phyloP scores from a whole-genome alignment of 2,329 filamentous ascomycete genomes.

The Rosellinia necatrix region DNA sequence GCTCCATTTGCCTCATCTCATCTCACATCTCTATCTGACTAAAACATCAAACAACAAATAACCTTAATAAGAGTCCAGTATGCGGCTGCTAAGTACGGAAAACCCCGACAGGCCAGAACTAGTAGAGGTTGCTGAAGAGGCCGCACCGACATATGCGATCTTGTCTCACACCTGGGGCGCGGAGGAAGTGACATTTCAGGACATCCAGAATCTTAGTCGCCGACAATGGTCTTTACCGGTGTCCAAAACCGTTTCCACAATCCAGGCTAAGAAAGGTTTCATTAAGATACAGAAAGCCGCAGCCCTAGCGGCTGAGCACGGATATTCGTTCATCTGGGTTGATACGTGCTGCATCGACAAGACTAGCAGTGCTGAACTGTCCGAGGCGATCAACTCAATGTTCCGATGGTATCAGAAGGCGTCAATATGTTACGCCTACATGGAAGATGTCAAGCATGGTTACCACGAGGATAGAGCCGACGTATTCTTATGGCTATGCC shows the following conservation, averaged over 20 bases:
- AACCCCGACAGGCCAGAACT: slow-evolving; percentile 4
- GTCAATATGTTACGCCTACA: slow-evolving; percentile 20
- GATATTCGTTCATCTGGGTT: slow-evolving; percentile 19
- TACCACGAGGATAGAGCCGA: not conserved
- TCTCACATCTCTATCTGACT: no score
- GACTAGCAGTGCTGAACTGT: slow-evolving; percentile 23
- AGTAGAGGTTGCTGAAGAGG: slow-evolving; percentile 14
- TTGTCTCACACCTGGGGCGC: slow-evolving; percentile 21
- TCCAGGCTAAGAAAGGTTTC: slow-evolving; percentile 22
- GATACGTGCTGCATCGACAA: slow-evolving; percentile 28
- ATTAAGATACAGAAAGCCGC: slow-evolving; percentile 18
- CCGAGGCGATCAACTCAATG: slow-evolving; percentile 24
- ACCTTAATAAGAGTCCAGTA: slow-evolving; percentile 1
- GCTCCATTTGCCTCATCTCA: no score
- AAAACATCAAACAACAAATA: no score
- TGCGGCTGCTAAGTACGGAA: slow-evolving; percentile 15
- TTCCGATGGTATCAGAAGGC: slow-evolving; percentile 19
- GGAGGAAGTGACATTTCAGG: slow-evolving; percentile 22
- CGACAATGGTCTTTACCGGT: slow-evolving; percentile 1
- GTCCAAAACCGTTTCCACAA: slow-evolving; percentile 7
- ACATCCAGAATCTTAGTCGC: slow-evolving; percentile 10
- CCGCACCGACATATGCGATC: slow-evolving; percentile 14
- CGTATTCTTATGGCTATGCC: slow-evolving; percentile 5
- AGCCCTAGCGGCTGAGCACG: slow-evolving; percentile 15
- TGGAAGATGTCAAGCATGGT: slow-evolving; percentile 20